Conservation (phyloP, 208 protist genomes). For the Wallacemonas collosoma region DNA sequence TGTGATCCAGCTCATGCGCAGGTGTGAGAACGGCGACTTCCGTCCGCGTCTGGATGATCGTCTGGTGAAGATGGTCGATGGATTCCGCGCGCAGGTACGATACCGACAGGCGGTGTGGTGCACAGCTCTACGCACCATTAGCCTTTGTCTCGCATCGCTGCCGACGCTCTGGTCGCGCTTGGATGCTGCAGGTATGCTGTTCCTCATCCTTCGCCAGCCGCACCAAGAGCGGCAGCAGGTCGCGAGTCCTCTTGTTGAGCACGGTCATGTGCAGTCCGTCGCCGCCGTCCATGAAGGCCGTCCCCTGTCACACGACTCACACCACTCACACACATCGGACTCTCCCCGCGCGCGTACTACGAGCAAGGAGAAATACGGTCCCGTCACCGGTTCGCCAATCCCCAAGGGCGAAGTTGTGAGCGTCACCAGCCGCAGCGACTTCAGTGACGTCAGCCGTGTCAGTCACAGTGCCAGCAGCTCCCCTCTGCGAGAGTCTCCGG, state of each 20-base stretch:
- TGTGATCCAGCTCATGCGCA: no score
- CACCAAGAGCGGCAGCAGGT: background rate
- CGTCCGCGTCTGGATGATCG: background rate
- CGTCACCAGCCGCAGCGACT: no score
- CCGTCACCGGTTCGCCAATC: no score
- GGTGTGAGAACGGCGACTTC: no score
- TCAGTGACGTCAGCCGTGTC: no score
- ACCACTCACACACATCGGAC: background rate
- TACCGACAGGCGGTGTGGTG: background rate
- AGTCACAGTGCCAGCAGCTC: no score
- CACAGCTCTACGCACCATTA: background rate
- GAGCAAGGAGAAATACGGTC: no score
- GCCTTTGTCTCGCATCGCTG: background rate
- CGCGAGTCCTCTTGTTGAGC: no score
- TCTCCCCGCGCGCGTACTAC: background rate
- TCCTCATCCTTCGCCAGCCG: background rate
- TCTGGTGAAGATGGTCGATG: background rate
- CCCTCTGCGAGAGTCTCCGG: no score
- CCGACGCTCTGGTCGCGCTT: slow-evolving; percentile 12
- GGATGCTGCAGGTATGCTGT: slow-evolving; percentile 6
- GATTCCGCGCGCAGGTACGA: background rate
- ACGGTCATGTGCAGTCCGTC: no score
- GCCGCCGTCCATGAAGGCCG: background rate
- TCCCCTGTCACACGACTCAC: background rate
- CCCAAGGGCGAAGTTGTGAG: no score